Evolutionary conservation across 495 filamentous ascomycete genomes (phyloP), one percentile per base, ranked within the genome.

Genomic region (Neurospora sp.): DNA sequence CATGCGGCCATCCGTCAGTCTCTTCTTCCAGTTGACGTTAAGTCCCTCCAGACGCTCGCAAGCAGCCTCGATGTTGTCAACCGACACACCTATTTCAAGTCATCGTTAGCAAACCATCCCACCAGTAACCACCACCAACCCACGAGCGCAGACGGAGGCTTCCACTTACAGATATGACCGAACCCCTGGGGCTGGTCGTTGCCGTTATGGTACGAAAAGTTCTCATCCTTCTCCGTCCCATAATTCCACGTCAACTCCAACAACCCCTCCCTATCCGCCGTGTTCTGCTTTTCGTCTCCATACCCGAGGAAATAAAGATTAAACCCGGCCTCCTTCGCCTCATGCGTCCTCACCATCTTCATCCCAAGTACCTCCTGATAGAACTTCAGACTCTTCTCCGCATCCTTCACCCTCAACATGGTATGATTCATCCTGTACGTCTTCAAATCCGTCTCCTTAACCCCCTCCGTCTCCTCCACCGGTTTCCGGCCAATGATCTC

Each of bases 191-290:
- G 96, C 81, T 96, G 85, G 27, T 89, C 84, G 81, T 99, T 99
- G 11, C 96, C 96, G 76, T 96, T 90, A 79, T 99, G 96, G 79
- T 99, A 99, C 59, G 90, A 90, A 77, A 94, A 93, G 69, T 86
- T 84, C 72, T 90, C 86, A 76, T 98, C 89, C 78, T 93, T 95
- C 86, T 99, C 96, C 3, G 96, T 98, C 54, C 96, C 96, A 75
- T 97, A 96, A 80, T 99, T 98, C 93, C 93, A 97, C 27, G 94
- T 98, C 76, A 99, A 78, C 84, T 97, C 94, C 12, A 98, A 84
- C 71, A 98, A 79, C 3, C 95, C 95, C 79, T 98, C 95, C 70
- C 89, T 87, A 48, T 89, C 88, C 4, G 91, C 89, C 4, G 89
- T 86, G 78, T 59, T 87, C 35, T 83, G 78, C 75, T 81, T 75